These are phyloP conservation scores for Earliella scabrosa DNA, from an alignment of 1,284 basidiomycete genomes.

Conservation along the genomic window DNA sequence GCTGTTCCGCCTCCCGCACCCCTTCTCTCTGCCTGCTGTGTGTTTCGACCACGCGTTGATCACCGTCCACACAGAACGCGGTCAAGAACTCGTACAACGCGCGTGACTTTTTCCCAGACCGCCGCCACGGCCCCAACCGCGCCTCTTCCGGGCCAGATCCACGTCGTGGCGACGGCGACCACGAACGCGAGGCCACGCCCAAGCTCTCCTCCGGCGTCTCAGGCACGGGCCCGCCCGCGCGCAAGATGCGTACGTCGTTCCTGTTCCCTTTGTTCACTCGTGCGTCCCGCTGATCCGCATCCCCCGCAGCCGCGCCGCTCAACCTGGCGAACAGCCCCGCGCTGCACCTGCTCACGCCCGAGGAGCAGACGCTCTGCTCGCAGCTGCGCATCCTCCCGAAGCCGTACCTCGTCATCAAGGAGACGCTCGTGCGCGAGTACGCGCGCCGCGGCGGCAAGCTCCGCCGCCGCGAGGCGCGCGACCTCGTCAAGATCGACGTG, in stretches of 20 bases:
- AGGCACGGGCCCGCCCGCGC: slow-evolving; percentile 43
- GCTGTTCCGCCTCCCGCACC: too few species aligned
- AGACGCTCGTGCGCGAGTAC: slow-evolving; percentile 90
- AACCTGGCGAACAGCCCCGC: slow-evolving; percentile 88
- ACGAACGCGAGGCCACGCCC: slow-evolving; percentile 63
- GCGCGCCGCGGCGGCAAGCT: slow-evolving; percentile 87
- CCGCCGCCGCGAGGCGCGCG: slow-evolving; percentile 83
- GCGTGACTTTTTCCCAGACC: slow-evolving; percentile 62
- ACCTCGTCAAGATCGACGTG: slow-evolving; percentile 90
- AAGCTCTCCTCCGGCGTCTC: slow-evolving; percentile 41
- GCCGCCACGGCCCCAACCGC: slow-evolving; percentile 50
- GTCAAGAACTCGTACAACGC: slow-evolving; percentile 51
- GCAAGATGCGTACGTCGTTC: slow-evolving; percentile 53
- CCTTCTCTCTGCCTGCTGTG: neutral
- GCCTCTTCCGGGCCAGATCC: slow-evolving; percentile 62
- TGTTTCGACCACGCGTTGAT: neutral
- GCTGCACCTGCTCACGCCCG: slow-evolving; percentile 83
- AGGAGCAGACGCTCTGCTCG: slow-evolving; percentile 89
- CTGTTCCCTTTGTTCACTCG: slow-evolving; percentile 1
- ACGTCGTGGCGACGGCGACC: slow-evolving; percentile 54
- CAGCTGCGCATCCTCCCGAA: slow-evolving; percentile 88
- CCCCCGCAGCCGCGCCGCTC: slow-evolving; percentile 77
- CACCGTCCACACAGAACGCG: slow-evolving; percentile 46
- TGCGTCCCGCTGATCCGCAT: too few species aligned
- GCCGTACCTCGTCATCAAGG: slow-evolving; percentile 92